These are phyloP conservation scores for Penicillium psychrosexuale DNA, from an alignment of 2,329 filamentous ascomycete species.

Conservation along the genomic window DNA sequence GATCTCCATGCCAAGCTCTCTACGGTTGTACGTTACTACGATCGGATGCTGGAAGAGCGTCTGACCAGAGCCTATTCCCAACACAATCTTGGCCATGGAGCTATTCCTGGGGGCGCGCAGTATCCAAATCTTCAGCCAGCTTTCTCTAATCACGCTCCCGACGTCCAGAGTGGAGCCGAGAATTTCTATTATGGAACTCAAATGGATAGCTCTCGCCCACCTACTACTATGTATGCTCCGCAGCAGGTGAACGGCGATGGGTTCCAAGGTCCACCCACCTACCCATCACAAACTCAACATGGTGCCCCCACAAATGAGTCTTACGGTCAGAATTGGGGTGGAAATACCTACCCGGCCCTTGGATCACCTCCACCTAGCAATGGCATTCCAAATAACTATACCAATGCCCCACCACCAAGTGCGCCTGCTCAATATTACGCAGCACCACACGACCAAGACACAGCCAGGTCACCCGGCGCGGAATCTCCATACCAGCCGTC, in stretches of 20 bases:
- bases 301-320: conserved; percentile 10
- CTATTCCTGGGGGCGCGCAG: conserved; percentile 15
- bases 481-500: conserved; percentile 21
- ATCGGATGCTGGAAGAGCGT: conserved; percentile 94
- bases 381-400: conserved; percentile 9
- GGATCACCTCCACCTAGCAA: conserved; percentile 16
- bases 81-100: conserved; percentile 64
- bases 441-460: conserved; percentile 13
- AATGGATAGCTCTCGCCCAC: conserved; percentile 11
- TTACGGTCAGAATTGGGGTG: conserved; percentile 15
- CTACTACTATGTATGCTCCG: conserved; percentile 14
- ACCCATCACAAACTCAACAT: conserved; percentile 13
- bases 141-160: conserved; percentile 10
- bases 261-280: conserved; percentile 13
- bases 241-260: conserved; percentile 8
- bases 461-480: conserved; percentile 7
- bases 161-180: conserved; percentile 18
- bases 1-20: conserved; percentile 94
- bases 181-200: conserved; percentile 25
- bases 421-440: conserved; percentile 18
- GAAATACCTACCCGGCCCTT: conserved; percentile 20
- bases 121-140: conserved; percentile 21
- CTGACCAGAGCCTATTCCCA: conserved; percentile 90
- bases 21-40: conserved; percentile 94
- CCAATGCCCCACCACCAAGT: conserved; percentile 3